Conservation (phyloP, 345 rosid species). For the Pistacia atlantica region DNA sequence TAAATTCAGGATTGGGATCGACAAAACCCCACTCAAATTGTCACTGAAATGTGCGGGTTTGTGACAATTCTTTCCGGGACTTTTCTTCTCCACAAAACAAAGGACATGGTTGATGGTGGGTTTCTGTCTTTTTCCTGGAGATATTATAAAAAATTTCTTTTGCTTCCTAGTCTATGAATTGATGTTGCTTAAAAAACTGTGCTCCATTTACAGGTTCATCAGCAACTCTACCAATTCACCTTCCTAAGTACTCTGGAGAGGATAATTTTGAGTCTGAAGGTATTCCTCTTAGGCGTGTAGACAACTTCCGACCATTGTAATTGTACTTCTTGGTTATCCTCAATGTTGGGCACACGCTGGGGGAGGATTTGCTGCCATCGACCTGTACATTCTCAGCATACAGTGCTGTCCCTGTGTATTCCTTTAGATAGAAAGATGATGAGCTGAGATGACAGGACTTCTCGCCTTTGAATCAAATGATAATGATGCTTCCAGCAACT, state of each 20-base stretch:
- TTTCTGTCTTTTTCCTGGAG: constrained; percentile 10
- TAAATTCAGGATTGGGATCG: constrained; percentile 76
- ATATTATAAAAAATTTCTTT: not conserved
- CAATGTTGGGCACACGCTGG: constrained; percentile 13
- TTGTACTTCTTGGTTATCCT: constrained; percentile 15
- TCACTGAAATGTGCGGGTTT: constrained; percentile 82
- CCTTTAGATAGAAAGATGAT: constrained; percentile 13
- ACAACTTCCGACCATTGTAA: constrained; percentile 41
- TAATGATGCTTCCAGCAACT: not conserved
- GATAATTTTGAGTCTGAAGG: constrained; percentile 48
- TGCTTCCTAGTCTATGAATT: constrained; percentile 20
- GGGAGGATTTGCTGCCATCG: constrained; percentile 25
- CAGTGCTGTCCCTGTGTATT: constrained; percentile 9
- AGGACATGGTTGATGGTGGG: constrained; percentile 74
- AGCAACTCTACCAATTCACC: constrained; percentile 33
- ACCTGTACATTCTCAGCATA: constrained; percentile 22
- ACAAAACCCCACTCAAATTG: constrained; percentile 79
- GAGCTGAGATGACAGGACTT: constrained; percentile 7
- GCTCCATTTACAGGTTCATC: constrained; percentile 48
- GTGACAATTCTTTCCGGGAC: constrained; percentile 83
- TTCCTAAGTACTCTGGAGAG: constrained; percentile 49
- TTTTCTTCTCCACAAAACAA: constrained; percentile 83
- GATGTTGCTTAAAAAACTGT: constrained; percentile 19
- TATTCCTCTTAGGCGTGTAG: constrained; percentile 62
- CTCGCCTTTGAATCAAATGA: not conserved